phyloP scores from a whole-genome alignment of 202 grass and related monocot species.

The Panicum virgatum region DNA sequence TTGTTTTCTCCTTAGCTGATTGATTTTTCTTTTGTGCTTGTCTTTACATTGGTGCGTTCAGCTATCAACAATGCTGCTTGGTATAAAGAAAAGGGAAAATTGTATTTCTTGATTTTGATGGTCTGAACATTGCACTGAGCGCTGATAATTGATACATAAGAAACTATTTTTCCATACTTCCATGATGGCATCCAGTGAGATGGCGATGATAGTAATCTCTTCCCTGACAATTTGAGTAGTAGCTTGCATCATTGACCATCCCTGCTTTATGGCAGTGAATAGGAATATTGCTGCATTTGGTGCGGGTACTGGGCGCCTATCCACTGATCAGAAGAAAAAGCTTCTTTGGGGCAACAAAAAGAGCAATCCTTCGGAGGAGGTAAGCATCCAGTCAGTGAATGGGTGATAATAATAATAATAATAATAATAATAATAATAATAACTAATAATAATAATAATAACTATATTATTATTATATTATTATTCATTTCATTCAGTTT shows the following conservation, averaged over 20 bases:
- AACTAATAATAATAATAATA: no score
- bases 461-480: neutral
- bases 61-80: conserved; percentile 18
- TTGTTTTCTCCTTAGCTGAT: neutral
- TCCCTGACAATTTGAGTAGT: conserved; percentile 19
- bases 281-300: conserved; percentile 72
- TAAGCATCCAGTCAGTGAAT: conserved; percentile 40
- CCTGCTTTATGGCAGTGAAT: conserved; percentile 59
- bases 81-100: conserved; percentile 20
- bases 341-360: conserved; percentile 99
- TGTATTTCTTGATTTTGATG: neutral
- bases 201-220: neutral
- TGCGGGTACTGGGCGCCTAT: conserved; percentile 53
- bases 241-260: conserved; percentile 23
- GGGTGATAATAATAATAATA: no score
- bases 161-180: conserved; percentile 13
- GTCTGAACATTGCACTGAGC: conserved; percentile 5
- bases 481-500: conserved; percentile 9
- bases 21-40: conserved; percentile 28
- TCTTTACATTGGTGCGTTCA: conserved; percentile 10
- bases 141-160: conserved; percentile 8
- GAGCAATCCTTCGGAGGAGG: conserved; percentile 64
- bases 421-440: no score
- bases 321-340: conserved; percentile 95
- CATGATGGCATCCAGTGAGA: conserved; percentile 19